Conservation (phyloP, 441 rosid genomes). For the Arabidopsis lyrata region DNA sequence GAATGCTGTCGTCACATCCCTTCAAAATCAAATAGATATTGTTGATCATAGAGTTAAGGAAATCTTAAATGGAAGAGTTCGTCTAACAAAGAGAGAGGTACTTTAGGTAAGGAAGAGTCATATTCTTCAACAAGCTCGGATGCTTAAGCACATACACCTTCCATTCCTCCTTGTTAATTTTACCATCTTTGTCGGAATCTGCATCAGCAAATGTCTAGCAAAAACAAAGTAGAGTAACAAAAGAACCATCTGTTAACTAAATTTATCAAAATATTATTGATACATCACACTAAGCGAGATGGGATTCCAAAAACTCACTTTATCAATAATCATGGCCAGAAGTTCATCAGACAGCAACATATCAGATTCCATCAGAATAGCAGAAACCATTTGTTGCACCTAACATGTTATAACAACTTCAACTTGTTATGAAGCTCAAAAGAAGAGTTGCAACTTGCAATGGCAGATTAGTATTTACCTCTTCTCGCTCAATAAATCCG, state of each 20-base stretch:
- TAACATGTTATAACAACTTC: constrained; percentile 32
- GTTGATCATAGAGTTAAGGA: background rate
- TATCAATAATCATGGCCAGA: constrained; percentile 68
- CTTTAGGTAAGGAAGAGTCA: constrained; percentile 88
- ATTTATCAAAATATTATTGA: background rate
- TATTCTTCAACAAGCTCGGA: constrained; percentile 74
- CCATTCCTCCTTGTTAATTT: constrained; percentile 76
- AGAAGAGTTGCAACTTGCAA: background rate
- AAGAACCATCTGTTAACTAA: constrained; percentile 1
- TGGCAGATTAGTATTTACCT: constrained; percentile 54
- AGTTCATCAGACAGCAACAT: constrained; percentile 58
- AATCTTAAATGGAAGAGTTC: background rate
- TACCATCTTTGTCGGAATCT: constrained; percentile 75
- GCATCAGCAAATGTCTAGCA: constrained; percentile 86
- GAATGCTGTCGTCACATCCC: constrained; percentile 70
- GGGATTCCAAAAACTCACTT: constrained; percentile 45
- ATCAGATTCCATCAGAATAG: constrained; percentile 67
- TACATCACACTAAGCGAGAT: background rate
- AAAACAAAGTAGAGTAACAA: background rate
- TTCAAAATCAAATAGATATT: constrained; percentile 32
- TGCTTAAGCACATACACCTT: constrained; percentile 59
- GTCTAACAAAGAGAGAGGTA: constrained; percentile 42
- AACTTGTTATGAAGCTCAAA: constrained; percentile 3
- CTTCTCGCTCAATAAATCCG: constrained; percentile 84
- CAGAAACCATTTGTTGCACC: constrained; percentile 86